Base-by-base conservation (phyloP, 1,139 yeast species). In the Spathaspora sp. region DNA sequence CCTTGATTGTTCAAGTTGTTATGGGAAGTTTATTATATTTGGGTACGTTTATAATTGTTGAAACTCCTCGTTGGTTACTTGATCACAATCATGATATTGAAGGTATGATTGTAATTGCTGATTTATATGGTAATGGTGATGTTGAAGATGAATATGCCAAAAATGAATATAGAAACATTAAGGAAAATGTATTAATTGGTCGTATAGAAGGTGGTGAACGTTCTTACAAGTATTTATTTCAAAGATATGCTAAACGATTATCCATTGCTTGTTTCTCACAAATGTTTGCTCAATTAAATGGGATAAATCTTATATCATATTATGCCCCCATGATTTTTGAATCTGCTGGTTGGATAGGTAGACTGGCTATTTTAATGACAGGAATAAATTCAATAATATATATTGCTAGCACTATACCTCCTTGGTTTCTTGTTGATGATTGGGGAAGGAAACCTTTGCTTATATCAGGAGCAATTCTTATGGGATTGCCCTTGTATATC, bases 321-420 rank as follows among this genome's bases (percentile, higher is more conserved):
- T 90, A 90, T 67, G 97, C 97, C 1, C 97, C 97, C 1, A 74
- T 90, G 68, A 95, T 90, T 41, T 91, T 90, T 65, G 97, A 89
- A 64, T 88, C 88, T 58, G 97, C 97, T 2, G 97, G 97, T 23
- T 90, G 97, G 97, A 68, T 78, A 11, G 97, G 97, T 23, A 74
- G 96, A 52, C 81, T 82, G 56, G 97, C 97, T 2, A 81, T 90
- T 51, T 76, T 89, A 50, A 89, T 90, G 96, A 89, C 97, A 0
- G 97, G 97, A n/a, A 76, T 88, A 54, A 91, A 90, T 62, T 81
- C 90, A 3, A 59, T 90, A 16, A 77, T 90, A 40, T 91, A 90
- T 63, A 78, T 89, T 11, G 56, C 76, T 7, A 80, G 91, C 40
- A 89, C 97, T 0, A 70, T 91, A 33, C 93, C 96, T 2, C 96